Base-by-base conservation (phyloP, 306 rosid genomes). In the Malus orientalis region DNA sequence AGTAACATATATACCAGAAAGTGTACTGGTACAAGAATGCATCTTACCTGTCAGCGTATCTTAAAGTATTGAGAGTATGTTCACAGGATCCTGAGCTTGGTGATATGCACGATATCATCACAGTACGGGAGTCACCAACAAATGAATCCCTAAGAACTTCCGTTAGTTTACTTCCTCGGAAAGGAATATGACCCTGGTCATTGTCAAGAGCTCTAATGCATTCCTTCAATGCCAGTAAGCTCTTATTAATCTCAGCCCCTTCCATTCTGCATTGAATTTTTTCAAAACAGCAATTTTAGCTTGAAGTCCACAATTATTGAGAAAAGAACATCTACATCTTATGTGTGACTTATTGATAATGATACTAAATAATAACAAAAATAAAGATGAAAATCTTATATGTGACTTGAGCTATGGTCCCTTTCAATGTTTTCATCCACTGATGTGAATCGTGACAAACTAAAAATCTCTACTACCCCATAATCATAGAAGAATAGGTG, bases 181-280 rank as follows among this genome's bases (percentile, higher is more conserved):
- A 96, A 79, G 99, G 99, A 79, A 96, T 96, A 81, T 92, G 99
- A 40, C 98, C 98, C 84, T 96, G 99, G 86, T 96, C 99, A 76
- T 89, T 96, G 82, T 96, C 99, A 74, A 96, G 99, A 80, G 99
- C 99, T 87, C 99, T 87, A 58, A 92, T 96, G 81, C 99, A 96
- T 85, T 96, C 99, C 84, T 96, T 96, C 33, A 96, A 81, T 73
- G 99, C 99, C 40, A 96, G 98, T 89, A 96, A 92, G 89, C 99
- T 96, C 86, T 96, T 96, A 18, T 96, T 96, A 84, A 96, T 96
- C 83, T 96, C 99, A 86, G 99, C 99, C 78, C 99, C 99, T 89
- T 96, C 99, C 86, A 96, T 96, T 80, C 99, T 96, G 98, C 89
- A 82, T 66, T 74, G 80, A 25, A 74, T 32, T 27, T 61, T 61